A percentile compares a stretch with the other conserved stretches of the same genome.
Evolutionary conservation across 225 moss, liverwort and hornwort species (phyloP).

Genomic region (Takakia lepidozioides): DNA sequence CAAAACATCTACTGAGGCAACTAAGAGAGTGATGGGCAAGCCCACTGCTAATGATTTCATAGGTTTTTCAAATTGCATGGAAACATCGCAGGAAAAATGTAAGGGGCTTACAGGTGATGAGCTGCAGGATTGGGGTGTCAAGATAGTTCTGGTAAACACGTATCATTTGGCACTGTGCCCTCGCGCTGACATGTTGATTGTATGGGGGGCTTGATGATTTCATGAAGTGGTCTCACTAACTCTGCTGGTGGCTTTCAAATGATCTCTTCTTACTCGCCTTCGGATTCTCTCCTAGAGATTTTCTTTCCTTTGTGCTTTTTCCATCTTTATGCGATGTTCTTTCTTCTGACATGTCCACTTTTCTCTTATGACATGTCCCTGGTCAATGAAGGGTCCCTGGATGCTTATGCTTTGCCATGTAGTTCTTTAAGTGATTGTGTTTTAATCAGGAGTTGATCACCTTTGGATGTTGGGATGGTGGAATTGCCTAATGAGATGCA

Average conservation of each 20-base stretch:
- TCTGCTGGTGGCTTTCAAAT: constrained; percentile 98
- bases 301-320: background rate
- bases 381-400: background rate
- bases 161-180: constrained; percentile 90
- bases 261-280: constrained; percentile 23
- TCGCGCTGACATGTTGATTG: constrained; percentile 66
- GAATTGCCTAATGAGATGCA: no score
- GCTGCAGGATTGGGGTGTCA: constrained; percentile 76
- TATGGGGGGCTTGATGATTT: constrained; percentile 85
- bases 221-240: constrained; percentile 97
- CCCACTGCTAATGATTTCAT: no score
- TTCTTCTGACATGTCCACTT: no score
- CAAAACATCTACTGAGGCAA: no score
- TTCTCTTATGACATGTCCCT: no score
- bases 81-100: constrained; percentile 57
- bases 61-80: background rate
- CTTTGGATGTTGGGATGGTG: no score
- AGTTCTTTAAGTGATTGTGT: background rate
- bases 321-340: no score
- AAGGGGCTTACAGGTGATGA: constrained; percentile 85
- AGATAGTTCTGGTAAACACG: constrained; percentile 68
- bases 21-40: no score
- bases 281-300: background rate
- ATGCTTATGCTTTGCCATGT: constrained; percentile 2
- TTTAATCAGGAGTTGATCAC: no score